These are phyloP conservation scores for Aspergillus pseudotamarii DNA, from an alignment of 2,329 filamentous ascomycete genomes.

Conservation along the genomic window DNA sequence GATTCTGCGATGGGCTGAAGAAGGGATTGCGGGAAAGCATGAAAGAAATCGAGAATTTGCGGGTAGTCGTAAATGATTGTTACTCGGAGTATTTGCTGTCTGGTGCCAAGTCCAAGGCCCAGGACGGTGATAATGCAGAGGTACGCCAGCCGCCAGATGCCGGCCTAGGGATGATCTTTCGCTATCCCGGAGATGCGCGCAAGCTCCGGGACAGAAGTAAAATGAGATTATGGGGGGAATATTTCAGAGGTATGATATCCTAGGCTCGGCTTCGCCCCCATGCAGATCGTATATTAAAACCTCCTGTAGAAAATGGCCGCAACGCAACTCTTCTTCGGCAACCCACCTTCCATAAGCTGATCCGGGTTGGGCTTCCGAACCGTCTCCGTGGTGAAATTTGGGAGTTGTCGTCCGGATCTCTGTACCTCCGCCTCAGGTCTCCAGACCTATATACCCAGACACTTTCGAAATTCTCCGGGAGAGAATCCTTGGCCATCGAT, in stretches of 20 bases:
- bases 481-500: conserved; percentile 92
- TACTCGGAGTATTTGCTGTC: conserved; percentile 84
- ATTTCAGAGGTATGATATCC: conserved; percentile 63
- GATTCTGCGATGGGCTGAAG: conserved; percentile 95
- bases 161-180: conserved; percentile 87
- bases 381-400: conserved; percentile 90
- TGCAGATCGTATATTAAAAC: conserved; percentile 15
- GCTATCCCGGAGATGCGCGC: conserved; percentile 91
- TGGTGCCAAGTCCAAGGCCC: conserved; percentile 43
- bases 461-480: conserved; percentile 77
- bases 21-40: conserved; percentile 84
- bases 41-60: conserved; percentile 82
- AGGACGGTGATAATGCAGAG: conserved; percentile 55
- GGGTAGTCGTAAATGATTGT: conserved; percentile 77
- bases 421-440: conserved; percentile 84
- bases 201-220: conserved; percentile 94
- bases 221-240: conserved; percentile 97
- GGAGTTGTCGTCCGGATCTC: conserved; percentile 90
- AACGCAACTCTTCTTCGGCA: conserved; percentile 91
- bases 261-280: conserved; percentile 1
- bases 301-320: conserved; percentile 75
- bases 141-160: conserved; percentile 75
- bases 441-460: conserved; percentile 85
- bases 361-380: conserved; percentile 92
- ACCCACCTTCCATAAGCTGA: conserved; percentile 96